Conservation (phyloP, 352 stramenopile species). For the Phytophthora boehmeriae region DNA sequence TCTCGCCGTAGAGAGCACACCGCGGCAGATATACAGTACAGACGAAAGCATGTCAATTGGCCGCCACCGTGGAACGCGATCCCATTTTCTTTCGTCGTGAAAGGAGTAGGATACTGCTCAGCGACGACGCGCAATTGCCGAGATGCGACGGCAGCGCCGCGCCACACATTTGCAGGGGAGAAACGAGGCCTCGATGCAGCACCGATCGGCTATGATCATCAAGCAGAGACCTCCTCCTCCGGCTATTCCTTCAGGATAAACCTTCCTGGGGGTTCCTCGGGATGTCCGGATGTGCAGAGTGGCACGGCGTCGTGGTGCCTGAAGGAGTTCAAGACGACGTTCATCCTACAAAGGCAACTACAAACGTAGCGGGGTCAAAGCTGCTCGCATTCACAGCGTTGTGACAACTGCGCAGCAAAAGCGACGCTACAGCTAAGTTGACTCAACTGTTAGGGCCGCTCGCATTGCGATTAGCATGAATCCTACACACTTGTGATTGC, state of each 20-base stretch:
- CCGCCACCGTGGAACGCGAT: conserved; percentile 4
- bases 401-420: neutral
- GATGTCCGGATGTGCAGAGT: conserved; percentile 35
- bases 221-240: conserved; percentile 9
- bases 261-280: conserved; percentile 4
- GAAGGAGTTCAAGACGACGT: conserved; percentile 29
- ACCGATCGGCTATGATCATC: conserved; percentile 22
- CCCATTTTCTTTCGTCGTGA: conserved; percentile 18
- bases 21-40: neutral
- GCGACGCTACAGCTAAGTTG: conserved; percentile 4
- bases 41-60: conserved; percentile 6
- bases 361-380: neutral
- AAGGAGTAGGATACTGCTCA: conserved; percentile 27
- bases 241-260: conserved; percentile 15
- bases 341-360: conserved; percentile 10
- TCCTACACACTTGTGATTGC: conserved; percentile 4
- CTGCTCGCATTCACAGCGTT: neutral
- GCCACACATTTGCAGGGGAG: conserved; percentile 31
- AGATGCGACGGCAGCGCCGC: conserved; percentile 1
- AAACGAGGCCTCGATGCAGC: conserved; percentile 21
- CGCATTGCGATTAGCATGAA: conserved; percentile 1
- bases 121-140: conserved; percentile 10
- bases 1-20: too few species aligned
- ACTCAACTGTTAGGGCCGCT: conserved; percentile 11
- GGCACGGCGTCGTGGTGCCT: conserved; percentile 4